Percentiles rank a stretch among this genome's conserved stretches.
Conservation (phyloP, 257 asterid genomes). For the Capsicum pubescens region DNA sequence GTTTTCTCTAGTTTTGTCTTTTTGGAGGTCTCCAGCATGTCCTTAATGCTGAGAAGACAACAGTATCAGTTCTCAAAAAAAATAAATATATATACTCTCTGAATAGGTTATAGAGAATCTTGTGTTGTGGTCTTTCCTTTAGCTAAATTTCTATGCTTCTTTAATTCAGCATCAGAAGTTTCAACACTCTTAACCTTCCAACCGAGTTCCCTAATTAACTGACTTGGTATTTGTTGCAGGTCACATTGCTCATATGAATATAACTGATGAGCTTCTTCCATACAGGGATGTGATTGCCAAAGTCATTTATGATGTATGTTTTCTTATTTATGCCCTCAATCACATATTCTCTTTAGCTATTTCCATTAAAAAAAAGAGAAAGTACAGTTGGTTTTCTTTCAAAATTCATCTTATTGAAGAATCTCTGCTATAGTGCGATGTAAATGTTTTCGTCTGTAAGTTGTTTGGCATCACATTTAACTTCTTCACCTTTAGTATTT, state of each 20-base stretch:
- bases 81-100: not conserved
- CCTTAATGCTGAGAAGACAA: too few species aligned
- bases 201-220: conserved; percentile 29
- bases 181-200: not conserved
- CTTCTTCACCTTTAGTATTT: not conserved
- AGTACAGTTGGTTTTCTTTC: not conserved
- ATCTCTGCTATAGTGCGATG: conserved; percentile 24
- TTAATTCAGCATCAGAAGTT: conserved; percentile 10
- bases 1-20: too few species aligned
- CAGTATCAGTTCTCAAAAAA: too few species aligned
- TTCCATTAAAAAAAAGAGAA: not conserved
- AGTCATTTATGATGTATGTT: conserved; percentile 89
- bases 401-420: conserved; percentile 3
- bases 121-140: not conserved
- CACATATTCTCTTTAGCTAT: not conserved
- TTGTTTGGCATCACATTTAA: conserved; percentile 14
- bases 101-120: not conserved
- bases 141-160: not conserved
- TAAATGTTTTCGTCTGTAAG: conserved; percentile 15
- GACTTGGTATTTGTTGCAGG: conserved; percentile 64
- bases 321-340: not conserved
- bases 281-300: conserved; percentile 84
- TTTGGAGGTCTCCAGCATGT: too few species aligned
- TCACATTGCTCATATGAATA: conserved; percentile 91
- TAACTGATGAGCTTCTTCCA: conserved; percentile 79